Conservation (phyloP, 1,284 basidiomycete species). For the Inonotus hispidus region DNA sequence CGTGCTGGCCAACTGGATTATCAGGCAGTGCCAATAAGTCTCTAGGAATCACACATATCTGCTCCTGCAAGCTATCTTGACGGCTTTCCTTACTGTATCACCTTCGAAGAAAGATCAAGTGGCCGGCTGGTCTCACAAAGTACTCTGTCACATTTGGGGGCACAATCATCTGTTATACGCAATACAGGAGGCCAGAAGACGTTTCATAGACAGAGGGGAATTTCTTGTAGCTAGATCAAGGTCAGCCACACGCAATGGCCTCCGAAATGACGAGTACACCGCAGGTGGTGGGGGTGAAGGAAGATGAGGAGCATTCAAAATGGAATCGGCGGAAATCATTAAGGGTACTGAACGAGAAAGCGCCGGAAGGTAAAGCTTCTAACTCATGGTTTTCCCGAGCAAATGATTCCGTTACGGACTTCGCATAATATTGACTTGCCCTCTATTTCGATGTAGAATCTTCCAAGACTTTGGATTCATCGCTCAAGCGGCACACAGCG, state of each 20-base stretch:
- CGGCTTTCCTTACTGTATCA: no score
- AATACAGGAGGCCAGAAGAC: no score
- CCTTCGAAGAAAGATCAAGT: no score
- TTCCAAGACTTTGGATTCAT: constrained; percentile 74
- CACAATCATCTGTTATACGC: no score
- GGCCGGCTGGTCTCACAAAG: no score
- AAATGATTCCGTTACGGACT: not conserved
- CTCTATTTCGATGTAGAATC: constrained; percentile 39
- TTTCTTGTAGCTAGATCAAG: not conserved
- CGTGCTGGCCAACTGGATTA: no score
- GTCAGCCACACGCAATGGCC: constrained; percentile 5
- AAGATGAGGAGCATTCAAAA: constrained; percentile 15
- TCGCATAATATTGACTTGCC: not conserved
- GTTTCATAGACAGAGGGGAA: no score
- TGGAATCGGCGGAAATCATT: constrained; percentile 13
- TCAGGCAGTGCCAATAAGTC: no score
- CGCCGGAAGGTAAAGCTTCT: constrained; percentile 11
- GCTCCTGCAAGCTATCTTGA: no score
- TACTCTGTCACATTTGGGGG: no score
- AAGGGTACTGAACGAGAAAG: constrained; percentile 10
- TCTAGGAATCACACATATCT: no score
- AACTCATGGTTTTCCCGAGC: not conserved
- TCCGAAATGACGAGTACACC: constrained; percentile 2
- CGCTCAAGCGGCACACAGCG: constrained; percentile 89
- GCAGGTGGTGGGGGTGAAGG: constrained; percentile 7